A percentile compares a stretch with the other conserved stretches of the same genome.
These are phyloP conservation scores for Limnomonas spitsbergensis DNA, from an alignment of 139 green algal genomes.

Conservation along the genomic window DNA sequence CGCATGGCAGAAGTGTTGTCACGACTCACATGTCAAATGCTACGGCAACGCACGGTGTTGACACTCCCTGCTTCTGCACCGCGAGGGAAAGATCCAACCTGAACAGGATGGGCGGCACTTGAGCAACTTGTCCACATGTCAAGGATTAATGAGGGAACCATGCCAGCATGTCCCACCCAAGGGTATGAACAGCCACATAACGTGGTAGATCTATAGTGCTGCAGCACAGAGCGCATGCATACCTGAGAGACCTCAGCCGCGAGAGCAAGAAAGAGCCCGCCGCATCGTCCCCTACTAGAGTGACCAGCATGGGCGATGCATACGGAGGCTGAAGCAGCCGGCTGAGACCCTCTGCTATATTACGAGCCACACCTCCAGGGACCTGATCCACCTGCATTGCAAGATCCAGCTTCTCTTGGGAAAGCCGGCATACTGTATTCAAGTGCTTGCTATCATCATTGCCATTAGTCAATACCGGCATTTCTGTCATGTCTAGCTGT, in stretches of 20 bases:
- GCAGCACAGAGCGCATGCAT: too few relatives aligned
- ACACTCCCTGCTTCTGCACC: background rate
- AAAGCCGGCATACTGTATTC: too few relatives aligned
- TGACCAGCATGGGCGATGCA: background rate
- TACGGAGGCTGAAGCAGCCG: constrained; percentile 1
- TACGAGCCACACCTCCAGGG: constrained; percentile 58
- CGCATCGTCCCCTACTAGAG: background rate
- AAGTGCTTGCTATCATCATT: too few relatives aligned
- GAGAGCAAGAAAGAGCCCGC: background rate
- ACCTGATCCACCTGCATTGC: constrained; percentile 38
- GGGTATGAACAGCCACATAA: too few relatives aligned
- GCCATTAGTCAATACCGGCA: too few relatives aligned
- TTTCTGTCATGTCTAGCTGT: too few relatives aligned
- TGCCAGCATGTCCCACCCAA: too few relatives aligned
- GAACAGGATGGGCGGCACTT: too few relatives aligned
- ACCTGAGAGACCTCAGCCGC: background rate
- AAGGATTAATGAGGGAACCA: too few relatives aligned
- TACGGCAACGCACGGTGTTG: constrained; percentile 25
- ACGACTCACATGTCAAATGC: constrained; percentile 18
- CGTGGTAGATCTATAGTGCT: too few relatives aligned
- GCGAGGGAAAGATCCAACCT: constrained; percentile 11
- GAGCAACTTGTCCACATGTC: too few relatives aligned
- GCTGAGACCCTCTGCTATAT: constrained; percentile 54
- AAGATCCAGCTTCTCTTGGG: background rate
- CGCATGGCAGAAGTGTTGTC: too few relatives aligned